These are phyloP conservation scores for Fusarium sp. DNA, from an alignment of 2,329 filamentous ascomycete genomes.

Conservation along the genomic window DNA sequence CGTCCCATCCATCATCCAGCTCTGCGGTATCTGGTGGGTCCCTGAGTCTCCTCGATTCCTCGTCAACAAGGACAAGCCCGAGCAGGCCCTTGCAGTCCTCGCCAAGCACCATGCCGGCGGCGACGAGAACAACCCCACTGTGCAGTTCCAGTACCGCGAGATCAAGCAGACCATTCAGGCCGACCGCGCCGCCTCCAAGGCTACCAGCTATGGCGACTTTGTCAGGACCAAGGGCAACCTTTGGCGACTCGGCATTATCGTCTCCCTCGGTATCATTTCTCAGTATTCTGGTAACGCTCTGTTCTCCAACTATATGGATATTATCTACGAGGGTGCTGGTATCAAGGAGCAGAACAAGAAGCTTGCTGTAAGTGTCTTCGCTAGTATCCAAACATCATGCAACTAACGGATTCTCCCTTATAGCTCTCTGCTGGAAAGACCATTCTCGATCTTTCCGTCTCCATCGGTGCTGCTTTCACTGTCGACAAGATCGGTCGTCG, in stretches of 20 bases:
- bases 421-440: constrained; percentile 63
- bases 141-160: constrained; percentile 71
- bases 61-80: constrained; percentile 67
- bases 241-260: constrained; percentile 67
- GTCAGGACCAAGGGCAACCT: constrained; percentile 69
- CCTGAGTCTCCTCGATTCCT: constrained; percentile 73
- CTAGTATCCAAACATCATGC: neutral
- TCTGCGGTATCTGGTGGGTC: constrained; percentile 71
- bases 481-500: constrained; percentile 62
- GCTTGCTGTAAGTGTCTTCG: constrained; percentile 54
- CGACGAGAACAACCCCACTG: constrained; percentile 63
- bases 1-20: constrained; percentile 66
- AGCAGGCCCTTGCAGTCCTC: constrained; percentile 67
- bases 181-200: constrained; percentile 59
- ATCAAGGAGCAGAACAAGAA: constrained; percentile 65
- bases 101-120: constrained; percentile 70
- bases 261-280: constrained; percentile 70
- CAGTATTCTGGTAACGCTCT: constrained; percentile 73
- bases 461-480: constrained; percentile 59
- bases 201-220: constrained; percentile 66
- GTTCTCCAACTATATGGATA: constrained; percentile 71
- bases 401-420: constrained; percentile 4
- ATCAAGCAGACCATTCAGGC: constrained; percentile 69
- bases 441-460: constrained; percentile 65
- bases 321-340: constrained; percentile 67